Conservation (phyloP, 2,329 filamentous ascomycete species). For the Cercospora zeae-maydis region DNA sequence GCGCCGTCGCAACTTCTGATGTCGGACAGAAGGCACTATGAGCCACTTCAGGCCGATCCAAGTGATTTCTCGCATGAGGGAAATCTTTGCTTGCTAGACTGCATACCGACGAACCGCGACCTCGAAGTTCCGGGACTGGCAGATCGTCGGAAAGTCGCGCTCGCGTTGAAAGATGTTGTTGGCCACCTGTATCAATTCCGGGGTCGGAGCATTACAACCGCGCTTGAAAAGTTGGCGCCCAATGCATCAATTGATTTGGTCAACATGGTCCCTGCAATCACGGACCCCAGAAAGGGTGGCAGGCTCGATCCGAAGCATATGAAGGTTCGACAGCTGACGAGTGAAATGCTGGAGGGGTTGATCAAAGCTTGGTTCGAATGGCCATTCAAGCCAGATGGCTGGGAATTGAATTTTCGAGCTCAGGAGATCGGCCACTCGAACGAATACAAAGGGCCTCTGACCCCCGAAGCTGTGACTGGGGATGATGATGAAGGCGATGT, state of each 20-base stretch:
- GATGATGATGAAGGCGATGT: constrained; percentile 1
- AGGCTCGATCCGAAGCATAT: constrained; percentile 44
- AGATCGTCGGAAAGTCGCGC: constrained; percentile 22
- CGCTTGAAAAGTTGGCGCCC: constrained; percentile 55
- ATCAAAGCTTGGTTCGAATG: constrained; percentile 60
- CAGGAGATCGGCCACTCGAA: background rate
- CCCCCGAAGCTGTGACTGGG: constrained; percentile 7
- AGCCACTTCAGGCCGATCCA: constrained; percentile 59
- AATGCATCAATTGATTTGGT: constrained; percentile 57
- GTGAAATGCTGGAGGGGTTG: constrained; percentile 56
- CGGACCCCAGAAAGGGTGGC: constrained; percentile 50
- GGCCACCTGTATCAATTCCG: constrained; percentile 41
- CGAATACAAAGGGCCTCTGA: background rate
- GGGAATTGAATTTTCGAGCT: constrained; percentile 24
- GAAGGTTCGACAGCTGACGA: constrained; percentile 49
- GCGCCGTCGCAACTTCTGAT: constrained; percentile 40
- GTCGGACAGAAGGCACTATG: constrained; percentile 68
- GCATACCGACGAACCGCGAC: constrained; percentile 54
- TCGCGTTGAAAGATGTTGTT: constrained; percentile 46
- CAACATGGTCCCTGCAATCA: constrained; percentile 48
- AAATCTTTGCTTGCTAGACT: constrained; percentile 59
- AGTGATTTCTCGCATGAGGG: constrained; percentile 61
- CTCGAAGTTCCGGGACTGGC: constrained; percentile 34
- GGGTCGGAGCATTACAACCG: constrained; percentile 40
- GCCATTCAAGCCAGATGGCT: constrained; percentile 52